These are phyloP conservation scores for Paecilomyces fulvus DNA, from an alignment of 2,329 filamentous ascomycete species.

Conservation along the genomic window DNA sequence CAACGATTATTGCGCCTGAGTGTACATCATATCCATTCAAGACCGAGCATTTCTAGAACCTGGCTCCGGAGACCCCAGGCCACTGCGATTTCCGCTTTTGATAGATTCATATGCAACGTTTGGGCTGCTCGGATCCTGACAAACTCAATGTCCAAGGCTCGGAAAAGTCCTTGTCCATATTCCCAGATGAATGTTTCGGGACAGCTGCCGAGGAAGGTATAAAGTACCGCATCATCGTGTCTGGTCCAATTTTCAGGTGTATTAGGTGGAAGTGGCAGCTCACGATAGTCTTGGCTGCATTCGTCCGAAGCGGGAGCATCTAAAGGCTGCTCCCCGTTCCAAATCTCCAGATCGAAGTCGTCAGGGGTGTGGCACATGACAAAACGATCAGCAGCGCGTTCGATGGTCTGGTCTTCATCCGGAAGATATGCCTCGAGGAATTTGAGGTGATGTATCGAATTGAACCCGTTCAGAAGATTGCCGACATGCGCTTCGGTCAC, in stretches of 20 bases:
- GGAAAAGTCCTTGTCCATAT: constrained; percentile 4
- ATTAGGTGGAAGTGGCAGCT: neutral
- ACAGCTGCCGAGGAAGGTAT: constrained; percentile 6
- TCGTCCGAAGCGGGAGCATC: constrained; percentile 3
- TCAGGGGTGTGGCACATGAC: constrained; percentile 7
- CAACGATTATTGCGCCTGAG: neutral
- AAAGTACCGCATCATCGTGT: constrained; percentile 8
- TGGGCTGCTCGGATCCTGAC: constrained; percentile 10
- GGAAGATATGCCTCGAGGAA: constrained; percentile 9
- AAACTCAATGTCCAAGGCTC: constrained; percentile 6
- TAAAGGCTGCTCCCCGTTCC: constrained; percentile 4
- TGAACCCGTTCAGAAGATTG: constrained; percentile 5
- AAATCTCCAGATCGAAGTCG: constrained; percentile 6
- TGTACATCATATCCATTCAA: neutral
- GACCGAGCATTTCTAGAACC: neutral
- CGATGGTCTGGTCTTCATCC: constrained; percentile 3
- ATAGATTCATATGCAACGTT: constrained; percentile 6
- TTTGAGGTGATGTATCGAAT: constrained; percentile 7
- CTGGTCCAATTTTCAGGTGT: constrained; percentile 6
- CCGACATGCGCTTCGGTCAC: constrained; percentile 6
- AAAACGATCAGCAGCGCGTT: constrained; percentile 4
- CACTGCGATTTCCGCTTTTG: constrained; percentile 1
- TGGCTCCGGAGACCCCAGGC: neutral
- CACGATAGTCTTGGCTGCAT: neutral
- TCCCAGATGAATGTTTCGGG: constrained; percentile 5